Percentiles rank a stretch among this genome's conserved stretches.
These are phyloP conservation scores for Hagleromyces aurorensis DNA, from an alignment of 805 yeast genomes.

Conservation along the genomic window DNA sequence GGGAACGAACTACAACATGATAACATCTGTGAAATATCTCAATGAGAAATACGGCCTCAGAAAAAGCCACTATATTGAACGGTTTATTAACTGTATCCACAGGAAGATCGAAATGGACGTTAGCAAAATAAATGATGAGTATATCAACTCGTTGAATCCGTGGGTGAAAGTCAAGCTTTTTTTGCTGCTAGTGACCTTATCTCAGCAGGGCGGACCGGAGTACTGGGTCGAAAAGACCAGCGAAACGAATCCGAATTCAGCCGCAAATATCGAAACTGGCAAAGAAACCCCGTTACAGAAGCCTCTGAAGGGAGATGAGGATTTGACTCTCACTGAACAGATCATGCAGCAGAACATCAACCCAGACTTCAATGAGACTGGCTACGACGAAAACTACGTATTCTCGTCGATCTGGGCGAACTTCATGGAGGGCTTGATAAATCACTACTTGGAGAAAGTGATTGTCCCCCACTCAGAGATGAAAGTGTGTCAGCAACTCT, in stretches of 20 bases:
- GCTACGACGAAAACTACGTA: constrained; percentile 30
- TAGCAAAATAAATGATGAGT: constrained; percentile 18
- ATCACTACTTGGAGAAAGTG: constrained; percentile 30
- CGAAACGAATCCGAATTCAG: constrained; percentile 9
- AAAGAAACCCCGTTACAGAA: too few relatives aligned
- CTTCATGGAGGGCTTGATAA: constrained; percentile 33
- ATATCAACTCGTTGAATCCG: constrained; percentile 17
- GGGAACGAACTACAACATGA: constrained; percentile 24
- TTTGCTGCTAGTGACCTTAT: constrained; percentile 24
- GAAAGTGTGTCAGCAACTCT: constrained; percentile 32
- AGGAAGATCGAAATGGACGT: constrained; percentile 26
- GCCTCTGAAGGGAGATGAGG: constrained; percentile 1
- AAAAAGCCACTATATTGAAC: constrained; percentile 24
- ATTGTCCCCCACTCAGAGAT: constrained; percentile 32
- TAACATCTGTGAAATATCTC: constrained; percentile 27
- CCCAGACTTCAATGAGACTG: constrained; percentile 25
- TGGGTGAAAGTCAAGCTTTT: constrained; percentile 28
- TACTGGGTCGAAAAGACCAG: constrained; percentile 28
- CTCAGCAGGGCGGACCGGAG: constrained; percentile 32
- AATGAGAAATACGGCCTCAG: constrained; percentile 28
- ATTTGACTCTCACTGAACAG: constrained; percentile 25
- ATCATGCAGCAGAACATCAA: constrained; percentile 30
- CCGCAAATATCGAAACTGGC: constrained; percentile 3
- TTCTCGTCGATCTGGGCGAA: constrained; percentile 34
- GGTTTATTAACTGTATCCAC: constrained; percentile 28